phyloP scores from a whole-genome alignment of 2,329 filamentous ascomycete species.

The Hypoxylon sp. region DNA sequence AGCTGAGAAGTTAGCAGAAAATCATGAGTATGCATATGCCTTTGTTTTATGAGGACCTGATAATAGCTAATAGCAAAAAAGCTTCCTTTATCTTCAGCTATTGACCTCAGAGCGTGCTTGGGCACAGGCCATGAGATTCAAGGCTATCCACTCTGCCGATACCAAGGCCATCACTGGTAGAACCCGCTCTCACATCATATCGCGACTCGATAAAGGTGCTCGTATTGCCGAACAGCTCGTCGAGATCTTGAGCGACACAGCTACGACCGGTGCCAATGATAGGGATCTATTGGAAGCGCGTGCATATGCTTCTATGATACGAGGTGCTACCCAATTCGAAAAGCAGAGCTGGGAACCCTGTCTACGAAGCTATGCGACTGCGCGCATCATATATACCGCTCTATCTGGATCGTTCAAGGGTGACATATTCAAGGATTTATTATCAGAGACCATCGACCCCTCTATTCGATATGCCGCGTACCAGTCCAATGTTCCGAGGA shows the following conservation, averaged over 20 bases:
- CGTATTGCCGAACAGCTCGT: slow-evolving; percentile 74
- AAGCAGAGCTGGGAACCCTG: slow-evolving; percentile 86
- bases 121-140: slow-evolving; percentile 96
- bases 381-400: slow-evolving; percentile 83
- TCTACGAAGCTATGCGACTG: slow-evolving; percentile 76
- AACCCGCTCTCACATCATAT: slow-evolving; percentile 87
- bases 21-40: slow-evolving; percentile 72
- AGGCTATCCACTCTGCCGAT: slow-evolving; percentile 80
- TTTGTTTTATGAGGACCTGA: too few relatives aligned
- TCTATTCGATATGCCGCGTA: slow-evolving; percentile 96
- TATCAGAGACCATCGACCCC: slow-evolving; percentile 87
- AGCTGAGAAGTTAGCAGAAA: slow-evolving; percentile 75
- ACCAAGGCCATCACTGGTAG: slow-evolving; percentile 81
- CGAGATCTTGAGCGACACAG: slow-evolving; percentile 68
- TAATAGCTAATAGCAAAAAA: slow-evolving; percentile 48
- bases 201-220: slow-evolving; percentile 82
- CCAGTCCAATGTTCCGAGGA: slow-evolving; percentile 86
- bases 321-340: slow-evolving; percentile 83
- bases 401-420: slow-evolving; percentile 71
- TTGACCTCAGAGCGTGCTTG: slow-evolving; percentile 90
- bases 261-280: slow-evolving; percentile 70
- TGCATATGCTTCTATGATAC: slow-evolving; percentile 81
- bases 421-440: slow-evolving; percentile 85
- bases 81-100: slow-evolving; percentile 80
- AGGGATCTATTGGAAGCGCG: slow-evolving; percentile 83